A percentile compares a stretch with the other conserved stretches of the same genome.
phyloP scores from a whole-genome alignment of 1,284 basidiomycete species.

The Trichosporon asahii region DNA sequence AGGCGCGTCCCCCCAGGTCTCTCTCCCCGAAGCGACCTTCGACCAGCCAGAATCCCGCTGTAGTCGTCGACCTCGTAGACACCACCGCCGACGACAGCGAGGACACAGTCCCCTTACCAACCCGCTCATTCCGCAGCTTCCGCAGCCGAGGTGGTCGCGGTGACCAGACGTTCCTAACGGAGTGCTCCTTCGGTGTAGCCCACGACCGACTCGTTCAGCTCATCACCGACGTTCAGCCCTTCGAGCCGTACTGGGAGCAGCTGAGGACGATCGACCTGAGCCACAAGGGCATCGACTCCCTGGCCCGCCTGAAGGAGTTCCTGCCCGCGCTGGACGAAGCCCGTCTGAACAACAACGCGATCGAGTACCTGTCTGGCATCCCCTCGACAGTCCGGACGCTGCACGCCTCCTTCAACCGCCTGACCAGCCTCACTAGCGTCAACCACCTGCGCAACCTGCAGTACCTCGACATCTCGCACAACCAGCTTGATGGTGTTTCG shows the following conservation, averaged over 20 bases:
- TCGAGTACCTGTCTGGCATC: conserved; percentile 83
- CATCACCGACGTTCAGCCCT: conserved; percentile 92
- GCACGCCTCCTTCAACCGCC: conserved; percentile 73
- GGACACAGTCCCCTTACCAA: conserved; percentile 23
- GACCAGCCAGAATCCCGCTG: not conserved
- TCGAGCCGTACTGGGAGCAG: conserved; percentile 90
- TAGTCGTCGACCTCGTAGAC: conserved; percentile 15
- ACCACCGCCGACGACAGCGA: conserved; percentile 14
- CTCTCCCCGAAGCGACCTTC: conserved; percentile 23
- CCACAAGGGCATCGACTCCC: conserved; percentile 75
- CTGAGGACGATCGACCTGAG: conserved; percentile 74
- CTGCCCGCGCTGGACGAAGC: conserved; percentile 77
- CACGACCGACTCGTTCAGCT: conserved; percentile 85
- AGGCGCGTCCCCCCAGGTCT: conserved; percentile 10
- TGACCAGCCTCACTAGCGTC: conserved; percentile 85
- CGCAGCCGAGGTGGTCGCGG: conserved; percentile 30
- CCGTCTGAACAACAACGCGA: conserved; percentile 70
- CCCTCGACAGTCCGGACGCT: conserved; percentile 73
- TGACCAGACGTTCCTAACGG: conserved; percentile 78
- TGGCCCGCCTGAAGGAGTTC: conserved; percentile 90
- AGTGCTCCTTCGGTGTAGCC: conserved; percentile 90
- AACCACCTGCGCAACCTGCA: conserved; percentile 81
- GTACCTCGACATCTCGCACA: conserved; percentile 83
- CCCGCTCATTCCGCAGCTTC: conserved; percentile 26
- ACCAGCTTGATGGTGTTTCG: conserved; percentile 78